phyloP scores from a whole-genome alignment of 129 eudicot species.

The Logfia minima region DNA sequence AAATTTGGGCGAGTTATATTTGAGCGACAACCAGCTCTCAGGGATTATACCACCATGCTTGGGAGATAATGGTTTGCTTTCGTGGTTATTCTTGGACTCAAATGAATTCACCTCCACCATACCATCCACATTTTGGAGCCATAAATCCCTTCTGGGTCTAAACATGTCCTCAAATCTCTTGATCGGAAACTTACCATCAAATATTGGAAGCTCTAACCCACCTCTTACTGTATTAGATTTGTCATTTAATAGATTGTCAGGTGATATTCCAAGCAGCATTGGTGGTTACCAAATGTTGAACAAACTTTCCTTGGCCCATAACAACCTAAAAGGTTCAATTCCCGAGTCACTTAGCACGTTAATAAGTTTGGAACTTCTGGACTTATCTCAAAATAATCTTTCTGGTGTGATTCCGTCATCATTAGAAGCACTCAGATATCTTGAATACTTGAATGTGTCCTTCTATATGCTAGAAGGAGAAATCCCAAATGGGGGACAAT shows the following conservation, averaged over 20 bases:
- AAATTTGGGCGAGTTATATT: conserved; percentile 21
- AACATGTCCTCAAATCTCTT: conserved; percentile 38
- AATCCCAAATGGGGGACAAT: conserved; percentile 32
- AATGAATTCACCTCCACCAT: conserved; percentile 35
- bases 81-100: conserved; percentile 31
- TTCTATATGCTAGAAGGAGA: conserved; percentile 38
- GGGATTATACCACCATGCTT: conserved; percentile 47
- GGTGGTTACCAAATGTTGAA: conserved; percentile 22
- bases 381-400: conserved; percentile 35
- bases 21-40: conserved; percentile 29
- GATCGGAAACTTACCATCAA: conserved; percentile 26
- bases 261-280: conserved; percentile 37
- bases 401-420: conserved; percentile 30
- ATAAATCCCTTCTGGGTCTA: conserved; percentile 6
- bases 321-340: conserved; percentile 35
- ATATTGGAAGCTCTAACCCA: conserved; percentile 32
- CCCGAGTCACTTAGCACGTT: conserved; percentile 23
- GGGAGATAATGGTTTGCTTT: conserved; percentile 31
- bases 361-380: conserved; percentile 27
- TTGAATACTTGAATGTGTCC: conserved; percentile 27
- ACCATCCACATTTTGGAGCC: conserved; percentile 37
- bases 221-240: conserved; percentile 21
- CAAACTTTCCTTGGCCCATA: conserved; percentile 30
- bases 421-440: conserved; percentile 24
- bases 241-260: conserved; percentile 38